A percentile compares a stretch with the other conserved stretches of the same genome.
phyloP scores from a whole-genome alignment of 352 stramenopile genomes.

The Globisporangium cederbergense region DNA sequence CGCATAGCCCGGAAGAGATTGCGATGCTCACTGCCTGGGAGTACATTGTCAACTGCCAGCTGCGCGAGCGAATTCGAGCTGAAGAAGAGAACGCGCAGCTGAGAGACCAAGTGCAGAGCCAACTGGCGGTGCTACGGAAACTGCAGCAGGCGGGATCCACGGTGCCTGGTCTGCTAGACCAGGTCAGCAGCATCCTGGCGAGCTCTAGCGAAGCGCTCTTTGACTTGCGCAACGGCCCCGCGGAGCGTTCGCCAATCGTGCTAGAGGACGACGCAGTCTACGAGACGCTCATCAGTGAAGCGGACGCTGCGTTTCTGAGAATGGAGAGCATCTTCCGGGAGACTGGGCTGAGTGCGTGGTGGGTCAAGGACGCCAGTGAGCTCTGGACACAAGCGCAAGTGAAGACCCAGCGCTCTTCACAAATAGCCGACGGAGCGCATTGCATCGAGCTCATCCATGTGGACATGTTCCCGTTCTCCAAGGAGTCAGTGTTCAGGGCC shows the following conservation, averaged over 20 bases:
- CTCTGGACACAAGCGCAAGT: neutral
- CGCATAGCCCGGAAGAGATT: too few species aligned
- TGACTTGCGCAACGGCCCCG: too few species aligned
- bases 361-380: slow-evolving; percentile 19
- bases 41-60: slow-evolving; percentile 1
- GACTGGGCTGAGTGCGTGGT: slow-evolving; percentile 36
- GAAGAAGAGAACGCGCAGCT: slow-evolving; percentile 8
- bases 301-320: neutral
- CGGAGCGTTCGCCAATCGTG: neutral
- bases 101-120: neutral
- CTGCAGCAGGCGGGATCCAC: neutral
- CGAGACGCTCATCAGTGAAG: neutral
- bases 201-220: too few species aligned
- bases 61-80: neutral
- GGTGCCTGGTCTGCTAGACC: too few species aligned
- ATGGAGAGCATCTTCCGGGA: slow-evolving; percentile 27
- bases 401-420: neutral
- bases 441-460: slow-evolving; percentile 1
- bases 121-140: neutral
- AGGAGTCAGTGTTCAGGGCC: neutral
- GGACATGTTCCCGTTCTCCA: neutral
- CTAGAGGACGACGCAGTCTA: slow-evolving; percentile 7
- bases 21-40: neutral
- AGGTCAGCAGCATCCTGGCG: too few species aligned
- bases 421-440: neutral